Evolutionary conservation across 2,329 filamentous ascomycete genomes (phyloP).

Genomic region (Venturia effusa): DNA sequence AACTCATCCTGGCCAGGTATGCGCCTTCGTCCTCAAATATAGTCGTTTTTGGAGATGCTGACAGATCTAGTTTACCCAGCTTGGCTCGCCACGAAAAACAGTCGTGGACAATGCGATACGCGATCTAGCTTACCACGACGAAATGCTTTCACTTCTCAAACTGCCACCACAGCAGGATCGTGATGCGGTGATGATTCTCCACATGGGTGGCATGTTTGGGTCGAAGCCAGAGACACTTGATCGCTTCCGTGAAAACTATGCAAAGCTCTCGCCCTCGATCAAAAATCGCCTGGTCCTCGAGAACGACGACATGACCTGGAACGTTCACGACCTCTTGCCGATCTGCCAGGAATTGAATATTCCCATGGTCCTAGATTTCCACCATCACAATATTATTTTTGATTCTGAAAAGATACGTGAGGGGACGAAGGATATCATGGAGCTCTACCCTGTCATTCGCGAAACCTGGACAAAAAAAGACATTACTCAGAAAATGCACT

Average conservation of each 20-base stretch:
- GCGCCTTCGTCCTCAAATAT: constrained; percentile 7
- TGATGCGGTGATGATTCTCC: constrained; percentile 88
- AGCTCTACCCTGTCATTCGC: constrained; percentile 63
- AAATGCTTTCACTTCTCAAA: constrained; percentile 67
- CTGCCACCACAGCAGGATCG: constrained; percentile 68
- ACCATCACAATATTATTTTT: constrained; percentile 93
- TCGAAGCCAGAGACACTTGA: constrained; percentile 71
- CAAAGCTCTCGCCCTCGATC: constrained; percentile 52
- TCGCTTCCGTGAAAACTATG: constrained; percentile 69
- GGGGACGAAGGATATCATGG: constrained; percentile 71
- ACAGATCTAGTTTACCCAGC: constrained; percentile 61
- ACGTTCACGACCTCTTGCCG: constrained; percentile 81
- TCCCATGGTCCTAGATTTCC: constrained; percentile 81
- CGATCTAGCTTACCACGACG: constrained; percentile 80
- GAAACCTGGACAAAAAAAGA: constrained; percentile 75
- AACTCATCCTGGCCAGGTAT: constrained; percentile 72
- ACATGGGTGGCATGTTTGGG: constrained; percentile 85
- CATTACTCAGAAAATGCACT: constrained; percentile 95
- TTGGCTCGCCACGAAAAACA: constrained; percentile 68
- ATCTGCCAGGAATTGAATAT: constrained; percentile 92
- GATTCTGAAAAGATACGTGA: constrained; percentile 63
- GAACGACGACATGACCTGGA: constrained; percentile 89
- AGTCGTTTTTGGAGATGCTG: constrained; percentile 8
- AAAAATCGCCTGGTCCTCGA: constrained; percentile 80
- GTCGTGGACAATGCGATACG: constrained; percentile 69